Evolutionary conservation across 208 protist genomes (phyloP).

Genomic region (Crithidia sp.): DNA sequence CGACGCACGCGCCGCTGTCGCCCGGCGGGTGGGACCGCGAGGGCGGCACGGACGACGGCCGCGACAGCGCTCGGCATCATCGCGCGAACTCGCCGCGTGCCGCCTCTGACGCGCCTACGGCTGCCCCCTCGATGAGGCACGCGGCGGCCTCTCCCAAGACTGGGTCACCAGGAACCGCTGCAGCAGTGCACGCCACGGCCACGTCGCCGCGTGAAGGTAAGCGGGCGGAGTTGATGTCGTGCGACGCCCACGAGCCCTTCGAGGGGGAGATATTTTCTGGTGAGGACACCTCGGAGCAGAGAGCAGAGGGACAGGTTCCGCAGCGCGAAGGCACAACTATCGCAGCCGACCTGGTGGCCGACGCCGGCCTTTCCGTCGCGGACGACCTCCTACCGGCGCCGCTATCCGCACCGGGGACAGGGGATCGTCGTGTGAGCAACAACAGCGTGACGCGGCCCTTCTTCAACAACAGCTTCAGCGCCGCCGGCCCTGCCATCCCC

Average conservation of each 20-base stretch:
- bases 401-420: not conserved
- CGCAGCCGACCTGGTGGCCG: not conserved
- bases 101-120: not conserved
- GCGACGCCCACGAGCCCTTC: conserved; percentile 13
- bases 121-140: not conserved
- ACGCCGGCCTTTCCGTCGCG: not conserved
- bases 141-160: not conserved
- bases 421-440: not conserved
- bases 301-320: not conserved
- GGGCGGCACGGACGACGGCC: not conserved
- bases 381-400: conserved; percentile 4
- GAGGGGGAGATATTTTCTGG: not conserved
- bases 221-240: not conserved
- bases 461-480: conserved; percentile 28
- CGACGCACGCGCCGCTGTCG: not conserved
- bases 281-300: not conserved
- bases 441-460: not conserved
- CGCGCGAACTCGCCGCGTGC: not conserved
- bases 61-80: not conserved
- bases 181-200: too few relatives aligned
- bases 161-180: too few relatives aligned
- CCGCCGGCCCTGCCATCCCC: conserved; percentile 25
- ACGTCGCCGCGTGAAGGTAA: not conserved
- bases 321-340: not conserved
- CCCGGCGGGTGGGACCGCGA: not conserved